Percentiles rank a stretch among this genome's conserved stretches.
These are phyloP conservation scores for Komagataella kurtzmanii DNA, from an alignment of 805 yeast species.

Conservation along the genomic window DNA sequence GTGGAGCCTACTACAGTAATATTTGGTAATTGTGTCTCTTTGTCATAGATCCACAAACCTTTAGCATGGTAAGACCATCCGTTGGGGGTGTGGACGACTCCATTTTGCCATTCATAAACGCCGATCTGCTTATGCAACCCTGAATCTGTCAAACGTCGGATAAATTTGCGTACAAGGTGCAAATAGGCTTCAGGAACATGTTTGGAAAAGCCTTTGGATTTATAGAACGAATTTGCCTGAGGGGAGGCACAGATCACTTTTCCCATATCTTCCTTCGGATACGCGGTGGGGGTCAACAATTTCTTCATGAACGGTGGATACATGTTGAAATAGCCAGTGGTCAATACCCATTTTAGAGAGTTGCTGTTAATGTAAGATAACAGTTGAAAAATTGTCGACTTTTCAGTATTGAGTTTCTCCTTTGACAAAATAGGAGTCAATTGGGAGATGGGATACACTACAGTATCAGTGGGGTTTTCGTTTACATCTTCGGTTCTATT, in stretches of 20 bases:
- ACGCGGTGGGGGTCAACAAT: slow-evolving; percentile 42
- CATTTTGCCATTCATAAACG: slow-evolving; percentile 78
- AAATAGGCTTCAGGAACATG: slow-evolving; percentile 81
- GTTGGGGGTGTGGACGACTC: slow-evolving; percentile 61
- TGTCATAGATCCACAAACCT: slow-evolving; percentile 73
- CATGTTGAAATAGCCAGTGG: slow-evolving; percentile 96
- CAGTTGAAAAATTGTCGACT: slow-evolving; percentile 49
- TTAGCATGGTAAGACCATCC: slow-evolving; percentile 99
- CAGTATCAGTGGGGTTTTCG: slow-evolving; percentile 22
- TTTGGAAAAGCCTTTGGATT: slow-evolving; percentile 70
- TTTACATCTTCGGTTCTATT: slow-evolving; percentile 10
- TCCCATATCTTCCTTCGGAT: slow-evolving; percentile 21
- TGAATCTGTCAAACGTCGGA: slow-evolving; percentile 31
- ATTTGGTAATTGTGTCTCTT: slow-evolving; percentile 45
- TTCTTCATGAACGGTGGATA: slow-evolving; percentile 53
- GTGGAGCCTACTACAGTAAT: slow-evolving; percentile 85
- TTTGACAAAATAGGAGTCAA: slow-evolving; percentile 67
- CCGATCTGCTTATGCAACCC: slow-evolving; percentile 32
- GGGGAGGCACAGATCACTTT: slow-evolving; percentile 85
- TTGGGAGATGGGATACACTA: slow-evolving; percentile 85
- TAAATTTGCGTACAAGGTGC: slow-evolving; percentile 56
- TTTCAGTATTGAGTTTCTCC: slow-evolving; percentile 65
- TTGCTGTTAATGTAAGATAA: slow-evolving; percentile 44
- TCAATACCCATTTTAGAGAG: slow-evolving; percentile 63
- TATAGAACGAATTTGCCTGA: slow-evolving; percentile 84